Conservation (phyloP, 1,284 basidiomycete species). For the Naganishia sp. region DNA sequence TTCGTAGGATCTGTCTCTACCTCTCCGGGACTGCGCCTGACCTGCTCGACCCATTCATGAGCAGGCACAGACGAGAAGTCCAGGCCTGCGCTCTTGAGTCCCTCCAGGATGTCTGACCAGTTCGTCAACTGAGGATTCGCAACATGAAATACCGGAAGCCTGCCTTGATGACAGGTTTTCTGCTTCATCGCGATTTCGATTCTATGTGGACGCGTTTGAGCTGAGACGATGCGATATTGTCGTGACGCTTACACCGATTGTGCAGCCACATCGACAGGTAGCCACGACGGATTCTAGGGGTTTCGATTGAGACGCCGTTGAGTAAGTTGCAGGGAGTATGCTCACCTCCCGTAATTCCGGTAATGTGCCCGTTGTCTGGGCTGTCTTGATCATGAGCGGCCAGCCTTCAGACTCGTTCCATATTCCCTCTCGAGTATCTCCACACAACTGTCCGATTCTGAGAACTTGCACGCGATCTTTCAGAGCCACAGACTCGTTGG, state of each 20-base stretch:
- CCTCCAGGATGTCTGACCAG: conserved; percentile 42
- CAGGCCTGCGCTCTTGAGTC: conserved; percentile 39
- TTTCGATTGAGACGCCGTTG: not conserved
- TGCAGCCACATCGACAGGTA: conserved; percentile 53
- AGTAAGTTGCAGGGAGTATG: not conserved
- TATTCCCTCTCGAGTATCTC: conserved; percentile 48
- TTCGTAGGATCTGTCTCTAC: conserved; percentile 37
- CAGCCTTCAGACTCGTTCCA: conserved; percentile 57
- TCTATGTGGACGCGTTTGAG: conserved; percentile 26
- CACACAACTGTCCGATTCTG: conserved; percentile 51
- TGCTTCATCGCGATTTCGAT: conserved; percentile 42
- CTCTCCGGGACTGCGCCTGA: conserved; percentile 37
- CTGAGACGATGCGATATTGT: not conserved
- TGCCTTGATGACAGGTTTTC: conserved; percentile 14
- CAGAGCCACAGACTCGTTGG: conserved; percentile 30
- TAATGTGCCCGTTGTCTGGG: conserved; percentile 43
- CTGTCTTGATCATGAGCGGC: conserved; percentile 49
- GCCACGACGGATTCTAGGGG: conserved; percentile 49
- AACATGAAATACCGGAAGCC: conserved; percentile 41
- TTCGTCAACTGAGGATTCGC: conserved; percentile 37
- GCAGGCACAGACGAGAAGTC: conserved; percentile 40
- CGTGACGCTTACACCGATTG: conserved; percentile 41
- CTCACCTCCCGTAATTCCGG: conserved; percentile 47
- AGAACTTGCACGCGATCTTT: conserved; percentile 37
- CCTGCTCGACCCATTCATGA: conserved; percentile 44